phyloP scores from a whole-genome alignment of 495 filamentous ascomycete species.

The Talaromyces nanjingensis region DNA sequence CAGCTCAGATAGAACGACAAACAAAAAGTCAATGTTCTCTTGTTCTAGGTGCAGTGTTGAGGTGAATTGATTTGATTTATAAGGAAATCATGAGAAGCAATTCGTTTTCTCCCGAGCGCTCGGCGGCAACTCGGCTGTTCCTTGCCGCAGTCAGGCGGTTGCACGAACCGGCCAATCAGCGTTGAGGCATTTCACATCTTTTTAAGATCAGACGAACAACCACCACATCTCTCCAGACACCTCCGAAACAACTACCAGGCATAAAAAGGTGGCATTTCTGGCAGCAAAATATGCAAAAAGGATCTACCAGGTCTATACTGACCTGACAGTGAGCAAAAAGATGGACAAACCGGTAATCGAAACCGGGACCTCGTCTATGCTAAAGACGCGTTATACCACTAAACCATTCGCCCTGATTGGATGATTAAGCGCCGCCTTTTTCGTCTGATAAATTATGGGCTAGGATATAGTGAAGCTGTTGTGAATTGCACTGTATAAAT shows the following conservation, averaged over 20 bases:
- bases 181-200: slow-evolving; percentile 26
- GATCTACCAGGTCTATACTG: not conserved
- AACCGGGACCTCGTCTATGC: not conserved
- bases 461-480: not conserved
- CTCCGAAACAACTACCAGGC: not conserved
- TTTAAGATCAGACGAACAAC: not conserved
- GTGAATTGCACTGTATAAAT: not conserved
- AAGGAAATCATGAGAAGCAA: slow-evolving; percentile 4
- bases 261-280: not conserved
- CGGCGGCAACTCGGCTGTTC: slow-evolving; percentile 8
- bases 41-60: not conserved
- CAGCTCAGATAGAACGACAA: not conserved
- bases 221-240: not conserved
- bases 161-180: slow-evolving; percentile 32
- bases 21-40: not conserved
- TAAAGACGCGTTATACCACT: slow-evolving; percentile 4
- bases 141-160: slow-evolving; percentile 8
- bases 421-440: not conserved
- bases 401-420: slow-evolving; percentile 1
- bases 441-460: not conserved
- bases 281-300: not conserved
- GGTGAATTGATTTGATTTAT: not conserved
- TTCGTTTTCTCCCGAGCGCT: slow-evolving; percentile 7
- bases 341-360: slow-evolving; percentile 6
- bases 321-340: not conserved